Conservation (phyloP, 2,329 filamentous ascomycete species). For the Aspergillus bombycis region DNA sequence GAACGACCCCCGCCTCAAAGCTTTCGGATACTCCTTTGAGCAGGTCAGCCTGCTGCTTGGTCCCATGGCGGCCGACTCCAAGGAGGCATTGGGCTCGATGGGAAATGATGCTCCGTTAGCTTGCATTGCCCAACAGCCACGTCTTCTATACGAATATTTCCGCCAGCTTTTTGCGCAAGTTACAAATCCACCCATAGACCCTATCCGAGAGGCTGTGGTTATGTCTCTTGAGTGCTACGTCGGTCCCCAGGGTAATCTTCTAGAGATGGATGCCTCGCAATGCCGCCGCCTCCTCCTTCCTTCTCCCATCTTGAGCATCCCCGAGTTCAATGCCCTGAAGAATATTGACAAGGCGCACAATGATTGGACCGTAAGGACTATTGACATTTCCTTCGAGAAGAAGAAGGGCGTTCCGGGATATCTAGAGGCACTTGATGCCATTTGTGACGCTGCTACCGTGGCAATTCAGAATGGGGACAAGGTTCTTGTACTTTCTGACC, state of each 20-base stretch:
- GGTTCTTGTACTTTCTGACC: conserved; percentile 86
- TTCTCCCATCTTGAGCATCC: conserved; percentile 84
- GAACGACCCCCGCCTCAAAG: conserved; percentile 79
- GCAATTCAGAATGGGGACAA: conserved; percentile 83
- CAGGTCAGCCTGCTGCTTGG: conserved; percentile 89
- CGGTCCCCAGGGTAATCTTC: conserved; percentile 89
- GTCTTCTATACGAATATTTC: conserved; percentile 94
- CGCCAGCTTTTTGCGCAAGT: conserved; percentile 96
- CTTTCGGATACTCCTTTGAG: conserved; percentile 93
- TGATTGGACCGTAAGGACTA: conserved; percentile 84
- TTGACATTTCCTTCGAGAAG: conserved; percentile 94
- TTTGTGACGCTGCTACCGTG: conserved; percentile 81
- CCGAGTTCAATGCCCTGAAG: conserved; percentile 85
- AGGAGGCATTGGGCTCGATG: conserved; percentile 96
- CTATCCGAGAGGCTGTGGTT: conserved; percentile 94
- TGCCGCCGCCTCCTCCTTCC: conserved; percentile 83
- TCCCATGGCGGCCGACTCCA: conserved; percentile 96
- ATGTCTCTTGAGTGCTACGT: conserved; percentile 98
- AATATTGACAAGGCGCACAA: conserved; percentile 73
- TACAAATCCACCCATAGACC: conserved; percentile 96
- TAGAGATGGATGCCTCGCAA: conserved; percentile 90
- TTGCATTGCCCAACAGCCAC: conserved; percentile 85
- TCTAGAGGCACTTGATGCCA: conserved; percentile 81
- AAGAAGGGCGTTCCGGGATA: conserved; percentile 80
- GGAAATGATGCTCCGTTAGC: conserved; percentile 94